Conservation (phyloP, 345 rosid genomes). For the Luvunga scandens region DNA sequence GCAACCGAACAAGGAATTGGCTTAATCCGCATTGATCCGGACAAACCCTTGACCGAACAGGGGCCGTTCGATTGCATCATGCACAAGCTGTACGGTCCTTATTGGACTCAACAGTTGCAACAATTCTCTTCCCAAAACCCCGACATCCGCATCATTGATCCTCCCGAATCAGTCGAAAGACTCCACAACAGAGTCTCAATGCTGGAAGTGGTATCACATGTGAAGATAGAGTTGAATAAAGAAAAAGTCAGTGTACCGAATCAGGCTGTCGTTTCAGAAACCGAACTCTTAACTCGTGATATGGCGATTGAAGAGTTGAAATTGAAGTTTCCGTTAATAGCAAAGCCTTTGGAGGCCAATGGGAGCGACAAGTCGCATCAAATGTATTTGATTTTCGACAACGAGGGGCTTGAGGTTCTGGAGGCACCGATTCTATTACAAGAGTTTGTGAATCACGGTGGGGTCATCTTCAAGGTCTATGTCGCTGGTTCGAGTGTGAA, state of each 20-base stretch:
- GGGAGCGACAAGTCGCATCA: conserved; percentile 60
- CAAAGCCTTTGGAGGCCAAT: conserved; percentile 58
- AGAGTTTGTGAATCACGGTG: conserved; percentile 68
- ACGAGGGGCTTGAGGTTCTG: conserved; percentile 46
- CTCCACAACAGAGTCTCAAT: conserved; percentile 56
- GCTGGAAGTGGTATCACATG: conserved; percentile 53
- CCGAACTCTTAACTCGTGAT: conserved; percentile 19
- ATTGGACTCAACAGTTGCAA: conserved; percentile 44
- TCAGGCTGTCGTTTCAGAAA: conserved; percentile 49
- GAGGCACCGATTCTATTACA: conserved; percentile 60
- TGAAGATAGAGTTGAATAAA: conserved; percentile 28
- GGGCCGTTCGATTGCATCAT: conserved; percentile 61
- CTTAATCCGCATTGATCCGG: conserved; percentile 39
- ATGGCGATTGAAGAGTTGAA: background rate
- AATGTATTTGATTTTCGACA: conserved; percentile 53
- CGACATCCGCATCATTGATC: conserved; percentile 38
- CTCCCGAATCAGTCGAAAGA: conserved; percentile 45
- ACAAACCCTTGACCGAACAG: conserved; percentile 39
- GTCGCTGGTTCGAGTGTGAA: conserved; percentile 54
- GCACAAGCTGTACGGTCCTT: conserved; percentile 54
- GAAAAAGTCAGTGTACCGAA: conserved; percentile 51
- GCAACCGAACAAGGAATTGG: conserved; percentile 35
- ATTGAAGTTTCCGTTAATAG: conserved; percentile 56
- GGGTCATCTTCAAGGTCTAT: conserved; percentile 59
- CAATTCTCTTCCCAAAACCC: conserved; percentile 37